Evolutionary conservation across 306 rosid genomes (phyloP).

Genomic region (Fragaria nilgerrensis): DNA sequence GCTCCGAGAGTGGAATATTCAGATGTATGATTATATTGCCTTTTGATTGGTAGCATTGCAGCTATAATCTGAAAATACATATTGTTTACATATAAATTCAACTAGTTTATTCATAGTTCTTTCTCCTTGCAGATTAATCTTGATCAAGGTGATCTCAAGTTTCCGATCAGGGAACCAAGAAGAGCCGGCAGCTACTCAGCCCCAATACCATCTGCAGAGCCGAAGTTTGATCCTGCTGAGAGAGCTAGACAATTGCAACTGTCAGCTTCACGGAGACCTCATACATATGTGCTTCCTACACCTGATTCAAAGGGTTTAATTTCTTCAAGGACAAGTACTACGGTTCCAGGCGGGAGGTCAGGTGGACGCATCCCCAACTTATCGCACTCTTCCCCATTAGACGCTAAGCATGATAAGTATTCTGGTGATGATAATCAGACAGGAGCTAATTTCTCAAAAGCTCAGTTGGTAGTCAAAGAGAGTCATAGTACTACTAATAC

Average conservation of each 20-base stretch:
- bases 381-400: slow-evolving; percentile 79
- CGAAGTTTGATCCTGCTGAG: slow-evolving; percentile 83
- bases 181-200: slow-evolving; percentile 73
- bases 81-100: background rate
- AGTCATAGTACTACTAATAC: slow-evolving; percentile 36
- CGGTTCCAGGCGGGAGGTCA: slow-evolving; percentile 43
- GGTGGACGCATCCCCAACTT: slow-evolving; percentile 53
- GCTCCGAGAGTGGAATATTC: slow-evolving; percentile 45
- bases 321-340: slow-evolving; percentile 33
- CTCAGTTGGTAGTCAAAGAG: slow-evolving; percentile 51
- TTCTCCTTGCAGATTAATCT: slow-evolving; percentile 45
- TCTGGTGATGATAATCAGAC: slow-evolving; percentile 40
- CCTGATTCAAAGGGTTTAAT: slow-evolving; percentile 62
- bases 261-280: slow-evolving; percentile 47
- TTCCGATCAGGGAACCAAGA: slow-evolving; percentile 51
- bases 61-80: slow-evolving; percentile 11
- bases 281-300: slow-evolving; percentile 80
- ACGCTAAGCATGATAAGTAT: slow-evolving; percentile 55
- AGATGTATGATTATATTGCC: slow-evolving; percentile 44
- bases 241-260: slow-evolving; percentile 52
- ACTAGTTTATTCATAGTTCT: background rate
- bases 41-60: slow-evolving; percentile 22
- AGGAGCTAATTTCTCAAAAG: slow-evolving; percentile 39
- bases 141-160: slow-evolving; percentile 58
- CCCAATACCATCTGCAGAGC: slow-evolving; percentile 63